Base-by-base conservation (phyloP, 2,329 filamentous ascomycete species). In the Penicillium sp. region DNA sequence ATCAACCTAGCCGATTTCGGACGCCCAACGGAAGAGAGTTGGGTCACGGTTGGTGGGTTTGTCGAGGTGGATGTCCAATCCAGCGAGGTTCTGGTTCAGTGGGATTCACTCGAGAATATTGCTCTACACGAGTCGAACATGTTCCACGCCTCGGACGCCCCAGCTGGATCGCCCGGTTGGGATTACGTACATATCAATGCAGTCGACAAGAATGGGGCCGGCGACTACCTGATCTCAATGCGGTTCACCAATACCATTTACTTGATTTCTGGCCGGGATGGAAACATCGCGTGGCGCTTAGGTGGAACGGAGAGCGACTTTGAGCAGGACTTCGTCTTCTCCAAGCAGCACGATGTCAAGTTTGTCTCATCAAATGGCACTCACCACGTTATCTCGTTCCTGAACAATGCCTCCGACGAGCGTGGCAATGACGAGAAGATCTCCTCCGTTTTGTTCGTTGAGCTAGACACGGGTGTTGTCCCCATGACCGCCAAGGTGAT, bases 171-270 rank as follows among this genome's bases (percentile, higher is more conserved):
- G n/a, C 67, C 67, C 4, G 69, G 68, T 20, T 72, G 65, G 66
- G 72, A 73, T 55, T 72, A 72, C 43, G 64, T 72, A 20, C 76
- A 78, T 50, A 66, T 74, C 45, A 78, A 78, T 61, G 66, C 74
- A 1, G 68, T 76, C 31, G 74, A 76, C 48, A 76, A 76, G 61
- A 73, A 74, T 50, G 55, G 56, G 16, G 65, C 67, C 1, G 76
- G 75, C 2, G 72, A 78, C 57, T 77, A 74, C 45, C 61, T 77
- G 10, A 59, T 77, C 9, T 77, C 75, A 2, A 64, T 71, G 7
- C 70, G 76, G 7, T 72, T 73, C 59, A 72, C 72, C 5, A 69
- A 70, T 61, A 68, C 69, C 3, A 65, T 78, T 40, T 77, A 76
- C 57, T 65, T 71, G 39, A 70, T 78, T 16, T 75, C 71, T 2